phyloP scores from a whole-genome alignment of 768 basidiomycete species.

The Phanerodontia chrysosporium region DNA sequence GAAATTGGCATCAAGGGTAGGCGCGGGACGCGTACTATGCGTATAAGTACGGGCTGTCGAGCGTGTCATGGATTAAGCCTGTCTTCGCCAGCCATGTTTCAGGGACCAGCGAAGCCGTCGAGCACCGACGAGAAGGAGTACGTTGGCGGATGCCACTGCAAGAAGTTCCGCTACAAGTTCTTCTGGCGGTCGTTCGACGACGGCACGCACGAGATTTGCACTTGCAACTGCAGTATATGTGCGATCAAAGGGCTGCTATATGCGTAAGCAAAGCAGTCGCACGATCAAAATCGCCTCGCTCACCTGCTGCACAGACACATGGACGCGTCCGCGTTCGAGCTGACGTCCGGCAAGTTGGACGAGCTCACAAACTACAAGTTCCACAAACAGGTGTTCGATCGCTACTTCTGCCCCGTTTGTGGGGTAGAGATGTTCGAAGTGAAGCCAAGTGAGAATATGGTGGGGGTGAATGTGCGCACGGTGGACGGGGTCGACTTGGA shows the following conservation, averaged over 20 bases:
- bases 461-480: neutral
- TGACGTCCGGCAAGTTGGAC: neutral
- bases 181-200: neutral
- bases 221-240: conserved; percentile 1
- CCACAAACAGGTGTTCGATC: neutral
- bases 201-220: neutral
- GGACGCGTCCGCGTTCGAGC: neutral
- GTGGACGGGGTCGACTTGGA: neutral
- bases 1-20: too few relatives aligned
- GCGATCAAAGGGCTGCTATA: neutral
- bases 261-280: neutral
- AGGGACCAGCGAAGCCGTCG: neutral
- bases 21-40: too few relatives aligned
- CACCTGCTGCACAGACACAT: neutral
- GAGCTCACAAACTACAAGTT: conserved; percentile 1
- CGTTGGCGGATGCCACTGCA: conserved; percentile 4
- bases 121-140: neutral
- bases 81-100: neutral
- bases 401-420: neutral
- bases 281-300: too few relatives aligned
- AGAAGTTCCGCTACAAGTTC: conserved; percentile 1
- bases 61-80: too few relatives aligned
- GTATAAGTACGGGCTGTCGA: too few relatives aligned
- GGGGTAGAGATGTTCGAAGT: neutral
- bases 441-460: neutral